Conservation (phyloP, 1,284 basidiomycete genomes). For the Ganoderma resinaceum region DNA sequence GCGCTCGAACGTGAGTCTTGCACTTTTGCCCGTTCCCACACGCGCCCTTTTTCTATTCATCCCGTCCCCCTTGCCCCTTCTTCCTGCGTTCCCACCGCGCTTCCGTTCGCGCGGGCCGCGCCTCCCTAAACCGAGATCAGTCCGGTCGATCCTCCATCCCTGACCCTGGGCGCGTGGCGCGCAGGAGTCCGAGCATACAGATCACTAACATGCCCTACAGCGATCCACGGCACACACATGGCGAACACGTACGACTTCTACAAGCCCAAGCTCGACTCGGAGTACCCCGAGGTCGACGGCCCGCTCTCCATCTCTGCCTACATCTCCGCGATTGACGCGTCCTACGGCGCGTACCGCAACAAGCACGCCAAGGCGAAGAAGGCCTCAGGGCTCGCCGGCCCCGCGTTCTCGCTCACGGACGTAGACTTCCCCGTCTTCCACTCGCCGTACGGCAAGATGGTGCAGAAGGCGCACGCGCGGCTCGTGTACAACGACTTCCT, state of each 20-base stretch:
- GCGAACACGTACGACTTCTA: constrained; percentile 98
- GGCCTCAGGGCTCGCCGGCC: constrained; percentile 50
- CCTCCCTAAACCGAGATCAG: not conserved
- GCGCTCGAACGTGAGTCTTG: constrained; percentile 90
- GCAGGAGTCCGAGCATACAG: not conserved
- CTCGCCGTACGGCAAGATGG: constrained; percentile 97
- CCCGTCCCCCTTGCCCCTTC: not conserved
- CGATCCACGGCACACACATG: constrained; percentile 97
- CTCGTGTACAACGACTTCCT: constrained; percentile 94
- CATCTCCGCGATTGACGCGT: constrained; percentile 91
- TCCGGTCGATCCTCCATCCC: not conserved
- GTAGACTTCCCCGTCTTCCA: constrained; percentile 95
- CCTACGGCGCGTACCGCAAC: constrained; percentile 88
- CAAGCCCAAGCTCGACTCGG: constrained; percentile 93
- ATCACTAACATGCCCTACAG: constrained; percentile 50
- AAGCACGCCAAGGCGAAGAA: constrained; percentile 78
- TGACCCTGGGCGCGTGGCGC: constrained; percentile 2
- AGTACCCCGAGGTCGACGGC: constrained; percentile 97
- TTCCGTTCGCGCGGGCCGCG: constrained; percentile 3
- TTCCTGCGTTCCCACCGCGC: constrained; percentile 1
- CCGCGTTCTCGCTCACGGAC: constrained; percentile 74
- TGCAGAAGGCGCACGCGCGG: constrained; percentile 97
- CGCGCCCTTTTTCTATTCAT: not conserved
- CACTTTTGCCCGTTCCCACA: not conserved
- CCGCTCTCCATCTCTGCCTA: constrained; percentile 97